Base-by-base conservation (phyloP, 116 monocot genomes). In the Dioscorea cayenensis region DNA sequence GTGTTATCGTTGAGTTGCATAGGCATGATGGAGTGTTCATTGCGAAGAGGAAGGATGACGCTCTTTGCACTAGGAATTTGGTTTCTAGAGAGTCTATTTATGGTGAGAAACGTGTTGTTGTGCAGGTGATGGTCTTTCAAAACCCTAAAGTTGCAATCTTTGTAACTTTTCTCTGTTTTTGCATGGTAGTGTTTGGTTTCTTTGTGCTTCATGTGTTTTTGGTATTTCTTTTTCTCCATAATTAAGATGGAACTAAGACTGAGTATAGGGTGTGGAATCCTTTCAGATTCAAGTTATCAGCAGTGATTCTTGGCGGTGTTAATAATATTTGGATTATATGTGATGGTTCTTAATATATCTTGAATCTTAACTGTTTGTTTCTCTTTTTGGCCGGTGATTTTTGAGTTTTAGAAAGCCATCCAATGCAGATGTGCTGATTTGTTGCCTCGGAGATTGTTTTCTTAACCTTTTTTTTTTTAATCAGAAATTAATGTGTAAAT, bases 221-320 rank as follows among this genome's bases (percentile, higher is more conserved):
- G 5, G 1, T 64, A 17, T 32, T 71, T 36, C 28, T 12, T 9
- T 0, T n/a, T 19, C 66, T 60, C 62, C 82, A 87, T 84, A 84
- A 80, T 75, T 87, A 90, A 35, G 93, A 97, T 71, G 90, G 84
- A 66, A 83, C 88, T 0, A 97, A 97, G 71, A 68, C 81, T 61
- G 97, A 97, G 37, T 97, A 93, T 73, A 77, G 97, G 37, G 86
- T 97, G 12, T 97, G 97, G 97, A 97, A 97, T 78, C 97, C 97
- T 1, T 97, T 97, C 69, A 71, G 97, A 1, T 97, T 90, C 19
- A 93, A 97, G 83, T 73, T 96, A 27, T 90, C 92, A 1, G 90
- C 96, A 11, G 97, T 90, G 3, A 89, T 93, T 51, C 76, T 93
- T 51, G 90, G 93, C 72, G 97, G 97, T 65, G 90, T 93, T 66